Evolutionary conservation across 495 filamentous ascomycete species (phyloP).

Genomic region (Lichina pygmaea): DNA sequence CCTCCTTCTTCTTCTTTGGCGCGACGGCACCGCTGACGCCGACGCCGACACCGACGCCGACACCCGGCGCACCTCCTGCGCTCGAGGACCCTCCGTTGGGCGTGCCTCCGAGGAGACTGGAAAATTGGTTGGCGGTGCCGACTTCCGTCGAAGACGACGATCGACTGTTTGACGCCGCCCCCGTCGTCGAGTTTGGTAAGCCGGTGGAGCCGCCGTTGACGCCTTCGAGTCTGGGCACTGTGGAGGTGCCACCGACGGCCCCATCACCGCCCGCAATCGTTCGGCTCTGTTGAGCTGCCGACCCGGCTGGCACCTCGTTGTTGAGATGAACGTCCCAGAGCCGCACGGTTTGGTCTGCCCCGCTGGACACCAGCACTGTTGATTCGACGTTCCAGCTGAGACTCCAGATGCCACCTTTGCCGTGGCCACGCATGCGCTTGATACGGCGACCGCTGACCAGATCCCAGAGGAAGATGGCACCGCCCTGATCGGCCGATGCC

Average conservation of each 20-base stretch:
- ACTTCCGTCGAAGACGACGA: conserved; percentile 15
- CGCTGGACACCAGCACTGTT: conserved; percentile 62
- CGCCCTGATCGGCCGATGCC: conserved; percentile 62
- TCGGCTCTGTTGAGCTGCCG: conserved; percentile 18
- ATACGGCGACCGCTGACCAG: conserved; percentile 53
- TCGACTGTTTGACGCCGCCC: too few species aligned
- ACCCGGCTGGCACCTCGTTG: background rate
- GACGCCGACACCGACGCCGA: conserved; percentile 8
- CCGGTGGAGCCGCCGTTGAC: conserved; percentile 10
- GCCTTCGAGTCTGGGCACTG: conserved; percentile 10
- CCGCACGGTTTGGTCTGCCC: conserved; percentile 76
- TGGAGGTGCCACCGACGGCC: too few species aligned
- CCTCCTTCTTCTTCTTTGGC: conserved; percentile 60
- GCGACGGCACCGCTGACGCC: background rate
- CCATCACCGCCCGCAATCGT: conserved; percentile 15
- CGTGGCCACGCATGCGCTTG: conserved; percentile 85
- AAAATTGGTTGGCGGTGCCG: conserved; percentile 5
- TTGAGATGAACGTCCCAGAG: conserved; percentile 41
- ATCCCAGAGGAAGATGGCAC: conserved; percentile 83
- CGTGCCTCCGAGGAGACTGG: conserved; percentile 4
- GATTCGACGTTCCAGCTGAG: conserved; percentile 78
- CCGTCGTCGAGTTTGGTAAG: too few species aligned
- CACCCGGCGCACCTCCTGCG: conserved; percentile 3
- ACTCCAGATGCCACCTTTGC: conserved; percentile 79
- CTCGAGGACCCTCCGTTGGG: conserved; percentile 11